Evolutionary conservation across 257 asterid genomes (phyloP), one percentile per base, ranked within the genome.

Genomic region (Nicotiana tomentosiformis): DNA sequence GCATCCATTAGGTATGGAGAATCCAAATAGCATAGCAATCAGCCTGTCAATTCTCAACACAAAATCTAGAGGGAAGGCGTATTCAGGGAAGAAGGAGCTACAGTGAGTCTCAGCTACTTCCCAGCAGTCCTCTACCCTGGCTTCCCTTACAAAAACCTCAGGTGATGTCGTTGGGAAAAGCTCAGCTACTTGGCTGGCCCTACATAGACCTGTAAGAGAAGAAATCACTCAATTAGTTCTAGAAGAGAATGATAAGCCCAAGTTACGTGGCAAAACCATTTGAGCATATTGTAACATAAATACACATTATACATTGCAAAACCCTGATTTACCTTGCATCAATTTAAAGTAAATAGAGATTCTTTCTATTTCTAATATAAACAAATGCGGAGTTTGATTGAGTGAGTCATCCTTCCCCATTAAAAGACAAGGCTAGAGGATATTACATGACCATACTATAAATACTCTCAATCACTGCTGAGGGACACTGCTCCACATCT

Each of bases 21-120:
- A 93, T 76, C 98, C 98, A 78, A 92, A 92, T 82, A 96, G 90
- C 99, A 93, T 94, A 32, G 94, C 97, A 20, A 94, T 53, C 81
- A 96, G 92, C 87, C 99, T 89, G 85, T 96, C 95, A 16, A 96
- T 84, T 89, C 97, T 89, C 88, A 94, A 79, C 39, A 93, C 93
- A 58, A 94, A 92, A 90, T 94, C 97, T 26, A 93, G 88, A 80
- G 97, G 98, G 83, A 96, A 96, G n/a, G 98, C 86, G 83, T 90
- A 93, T 37, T 87, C 91, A 0, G 98, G 99, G 87, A 92, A 96
- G 95, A 96, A 96, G 62, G 94, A 89, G 84, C 97, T 96, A 89
- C 98, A 96, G 87, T 94, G 98, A 5, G 98, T 96, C 88, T 96
- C 99, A 5, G 95, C 97, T 15, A 96, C 97, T 90, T 94, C 98